A percentile compares a stretch with the other conserved stretches of the same genome.
Conservation (phyloP, 1,284 basidiomycete genomes). For the Marasmius oreades region DNA sequence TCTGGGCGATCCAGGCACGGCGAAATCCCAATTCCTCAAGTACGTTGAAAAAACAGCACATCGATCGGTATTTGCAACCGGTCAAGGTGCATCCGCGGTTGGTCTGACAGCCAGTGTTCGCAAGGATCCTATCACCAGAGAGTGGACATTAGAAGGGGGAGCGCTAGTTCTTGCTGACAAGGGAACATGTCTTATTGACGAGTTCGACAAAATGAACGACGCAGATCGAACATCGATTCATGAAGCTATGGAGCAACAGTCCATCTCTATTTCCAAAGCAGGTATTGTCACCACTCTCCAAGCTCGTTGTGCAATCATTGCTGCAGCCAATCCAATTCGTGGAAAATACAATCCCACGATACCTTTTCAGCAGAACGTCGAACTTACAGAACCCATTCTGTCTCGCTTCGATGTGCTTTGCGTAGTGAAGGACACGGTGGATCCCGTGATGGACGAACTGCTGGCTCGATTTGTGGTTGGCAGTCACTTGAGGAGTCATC, state of each 20-base stretch:
- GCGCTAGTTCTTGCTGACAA: constrained; percentile 97
- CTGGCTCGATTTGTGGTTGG: constrained; percentile 97
- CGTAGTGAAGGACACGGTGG: constrained; percentile 96
- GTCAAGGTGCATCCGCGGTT: constrained; percentile 96
- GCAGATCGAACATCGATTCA: constrained; percentile 96
- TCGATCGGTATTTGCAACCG: constrained; percentile 97
- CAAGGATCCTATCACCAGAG: constrained; percentile 94
- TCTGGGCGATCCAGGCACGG: constrained; percentile 96
- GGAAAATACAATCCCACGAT: constrained; percentile 97
- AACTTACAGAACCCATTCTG: constrained; percentile 96
- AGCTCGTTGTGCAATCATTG: constrained; percentile 95
- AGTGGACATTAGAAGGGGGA: constrained; percentile 99
- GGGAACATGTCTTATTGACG: constrained; percentile 98
- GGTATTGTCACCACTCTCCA: constrained; percentile 97
- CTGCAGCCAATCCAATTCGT: constrained; percentile 96
- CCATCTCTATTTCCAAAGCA: constrained; percentile 99
- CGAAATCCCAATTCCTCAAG: constrained; percentile 99
- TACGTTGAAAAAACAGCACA: constrained; percentile 99
- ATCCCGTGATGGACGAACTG: constrained; percentile 96
- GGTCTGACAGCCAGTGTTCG: constrained; percentile 98
- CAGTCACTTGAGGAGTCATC: constrained; percentile 92
- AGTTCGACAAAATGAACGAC: constrained; percentile 99
- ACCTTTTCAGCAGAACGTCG: constrained; percentile 98
- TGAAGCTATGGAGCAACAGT: constrained; percentile 99
- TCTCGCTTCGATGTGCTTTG: constrained; percentile 99